phyloP scores from a whole-genome alignment of 2,329 filamentous ascomycete genomes.

The Simplicillium sp. region DNA sequence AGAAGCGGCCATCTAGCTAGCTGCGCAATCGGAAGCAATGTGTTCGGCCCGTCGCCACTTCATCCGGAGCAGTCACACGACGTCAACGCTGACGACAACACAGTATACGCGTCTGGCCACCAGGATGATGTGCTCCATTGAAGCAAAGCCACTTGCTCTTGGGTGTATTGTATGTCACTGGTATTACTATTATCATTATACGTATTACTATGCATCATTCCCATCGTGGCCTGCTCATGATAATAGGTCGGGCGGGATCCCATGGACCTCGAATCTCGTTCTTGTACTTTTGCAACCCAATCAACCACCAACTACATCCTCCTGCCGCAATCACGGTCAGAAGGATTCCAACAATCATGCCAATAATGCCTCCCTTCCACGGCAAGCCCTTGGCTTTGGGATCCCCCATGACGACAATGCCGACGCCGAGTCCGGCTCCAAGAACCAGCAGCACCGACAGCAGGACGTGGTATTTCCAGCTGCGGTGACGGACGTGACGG shows the following conservation, averaged over 20 bases:
- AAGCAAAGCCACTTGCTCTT: too few relatives aligned
- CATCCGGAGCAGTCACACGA: too few relatives aligned
- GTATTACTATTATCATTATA: too few relatives aligned
- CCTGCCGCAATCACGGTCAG: conserved; percentile 75
- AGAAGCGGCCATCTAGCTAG: too few relatives aligned
- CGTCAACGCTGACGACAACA: too few relatives aligned
- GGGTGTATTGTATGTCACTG: too few relatives aligned
- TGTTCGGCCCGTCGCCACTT: too few relatives aligned
- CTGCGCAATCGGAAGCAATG: too few relatives aligned
- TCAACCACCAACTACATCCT: conserved; percentile 95
- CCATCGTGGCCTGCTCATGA: conserved; percentile 57
- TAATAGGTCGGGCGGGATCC: conserved; percentile 88
- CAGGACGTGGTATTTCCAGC: conserved; percentile 69
- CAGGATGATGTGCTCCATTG: too few relatives aligned
- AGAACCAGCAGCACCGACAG: conserved; percentile 71
- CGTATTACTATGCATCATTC: conserved; percentile 9
- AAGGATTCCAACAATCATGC: conserved; percentile 67
- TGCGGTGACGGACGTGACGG: conserved; percentile 74
- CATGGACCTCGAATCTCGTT: conserved; percentile 97
- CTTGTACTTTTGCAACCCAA: conserved; percentile 95
- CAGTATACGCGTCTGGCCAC: too few relatives aligned
- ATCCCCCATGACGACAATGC: conserved; percentile 41
- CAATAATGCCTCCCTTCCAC: conserved; percentile 53
- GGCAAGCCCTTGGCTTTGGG: conserved; percentile 30
- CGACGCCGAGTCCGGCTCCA: conserved; percentile 71